Base-by-base conservation (phyloP, 1,284 basidiomycete genomes). In the Austroboletus niveus region DNA sequence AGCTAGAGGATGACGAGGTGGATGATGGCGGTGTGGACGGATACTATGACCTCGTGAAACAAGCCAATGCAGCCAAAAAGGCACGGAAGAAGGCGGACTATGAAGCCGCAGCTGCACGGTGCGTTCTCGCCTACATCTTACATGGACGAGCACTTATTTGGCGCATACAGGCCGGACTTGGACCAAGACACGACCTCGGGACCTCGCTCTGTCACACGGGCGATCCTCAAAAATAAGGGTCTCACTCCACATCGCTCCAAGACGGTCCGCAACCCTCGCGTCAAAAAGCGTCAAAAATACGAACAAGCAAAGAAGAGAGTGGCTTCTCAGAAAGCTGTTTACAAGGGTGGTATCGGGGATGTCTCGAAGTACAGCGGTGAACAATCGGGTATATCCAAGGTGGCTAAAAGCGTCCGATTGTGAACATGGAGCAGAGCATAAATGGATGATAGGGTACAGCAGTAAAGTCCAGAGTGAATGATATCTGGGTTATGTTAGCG, bases 291-390 rank as follows among this genome's bases (percentile, higher is more conserved):
- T 45, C 79, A 88, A 70, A 87, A 84, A 64, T 98, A 87, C 77
- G 94, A 94, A 65, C 89, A 96, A 73, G 94, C 94, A 54, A 90
- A 95, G 78, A 92, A 90, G 76, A 93, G 88, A 72, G 76, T 97
- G 17, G 77, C 85, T 27, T 93, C 89, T 30, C 92, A 94, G 71
- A 88, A 92, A 68, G 85, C 93, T 20, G 80, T 94, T 27, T 97
- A 85, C 80, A 94, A 90, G 69, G 92, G 92, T 54, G 91, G 92
- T 32, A 74, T 90, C 53, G 79, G 77, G 27, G 78, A 79, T 54
- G 75, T 73, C 29, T 79, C 77, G n/a, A 74, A 72, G 57, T 89
- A 89, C 68, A 81, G 78, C 17, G 87, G 87, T 60, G 86, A 89
- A 70, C 79, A 76, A 68, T 78, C 83, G 47, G 94, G 94, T 78